Conservation (phyloP, 306 rosid species). For the Acacia confusa region DNA sequence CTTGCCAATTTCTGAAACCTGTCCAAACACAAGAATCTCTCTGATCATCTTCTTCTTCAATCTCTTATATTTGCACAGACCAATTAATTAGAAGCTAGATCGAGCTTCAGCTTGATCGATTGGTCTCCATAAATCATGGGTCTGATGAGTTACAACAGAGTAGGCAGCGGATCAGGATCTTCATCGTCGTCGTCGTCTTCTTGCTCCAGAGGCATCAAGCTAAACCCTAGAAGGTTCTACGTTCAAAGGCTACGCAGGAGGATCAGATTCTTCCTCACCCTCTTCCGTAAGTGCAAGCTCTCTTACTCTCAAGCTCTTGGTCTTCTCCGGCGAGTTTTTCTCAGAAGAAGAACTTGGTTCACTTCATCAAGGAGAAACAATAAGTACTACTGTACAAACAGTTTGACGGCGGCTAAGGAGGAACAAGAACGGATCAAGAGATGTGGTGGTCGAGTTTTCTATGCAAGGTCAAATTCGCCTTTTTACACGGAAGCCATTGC, state of each 20-base stretch:
- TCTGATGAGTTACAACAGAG: slow-evolving; percentile 47
- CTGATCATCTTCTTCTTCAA: slow-evolving; percentile 31
- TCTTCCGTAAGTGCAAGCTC: slow-evolving; percentile 42
- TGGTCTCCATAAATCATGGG: slow-evolving; percentile 31
- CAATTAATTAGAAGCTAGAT: not conserved
- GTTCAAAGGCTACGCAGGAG: slow-evolving; percentile 44
- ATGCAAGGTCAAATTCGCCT: slow-evolving; percentile 71
- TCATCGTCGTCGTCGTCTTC: not conserved
- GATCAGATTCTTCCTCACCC: slow-evolving; percentile 48
- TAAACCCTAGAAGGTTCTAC: slow-evolving; percentile 47
- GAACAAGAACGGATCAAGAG: slow-evolving; percentile 12
- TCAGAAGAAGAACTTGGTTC: slow-evolving; percentile 30
- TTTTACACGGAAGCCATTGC: slow-evolving; percentile 92
- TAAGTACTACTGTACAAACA: slow-evolving; percentile 14
- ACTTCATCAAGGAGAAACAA: slow-evolving; percentile 22
- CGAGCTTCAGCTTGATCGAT: slow-evolving; percentile 10
- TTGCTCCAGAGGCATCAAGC: slow-evolving; percentile 49
- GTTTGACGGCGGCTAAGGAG: slow-evolving; percentile 11
- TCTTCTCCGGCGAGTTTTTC: slow-evolving; percentile 34
- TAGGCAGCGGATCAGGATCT: slow-evolving; percentile 36
- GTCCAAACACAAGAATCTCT: slow-evolving; percentile 35
- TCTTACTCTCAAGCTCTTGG: slow-evolving; percentile 47
- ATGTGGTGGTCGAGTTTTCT: slow-evolving; percentile 1
- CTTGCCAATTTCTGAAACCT: slow-evolving; percentile 22
- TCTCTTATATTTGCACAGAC: slow-evolving; percentile 3